Evolutionary conservation across 805 yeast species (phyloP).

Genomic region (Candida takata): DNA sequence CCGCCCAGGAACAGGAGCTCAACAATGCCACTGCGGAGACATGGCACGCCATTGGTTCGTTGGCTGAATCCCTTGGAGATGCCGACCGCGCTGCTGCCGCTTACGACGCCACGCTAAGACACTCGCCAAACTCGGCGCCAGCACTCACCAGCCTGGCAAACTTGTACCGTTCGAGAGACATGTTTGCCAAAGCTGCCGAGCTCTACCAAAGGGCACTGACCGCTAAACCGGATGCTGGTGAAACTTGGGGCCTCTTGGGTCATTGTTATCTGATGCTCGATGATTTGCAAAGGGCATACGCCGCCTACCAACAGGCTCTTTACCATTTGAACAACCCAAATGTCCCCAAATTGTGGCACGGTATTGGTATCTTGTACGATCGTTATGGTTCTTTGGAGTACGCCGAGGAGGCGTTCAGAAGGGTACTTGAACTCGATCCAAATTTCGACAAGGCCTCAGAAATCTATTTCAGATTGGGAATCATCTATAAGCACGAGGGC

Average conservation of each 20-base stretch:
- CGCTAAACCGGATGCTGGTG: constrained; percentile 82
- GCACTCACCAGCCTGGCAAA: constrained; percentile 84
- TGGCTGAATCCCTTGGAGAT: constrained; percentile 86
- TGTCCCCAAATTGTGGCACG: constrained; percentile 97
- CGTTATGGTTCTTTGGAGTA: constrained; percentile 93
- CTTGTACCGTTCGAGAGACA: constrained; percentile 80
- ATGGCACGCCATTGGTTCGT: constrained; percentile 83
- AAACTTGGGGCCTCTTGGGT: constrained; percentile 94
- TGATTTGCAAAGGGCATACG: constrained; percentile 90
- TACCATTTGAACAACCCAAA: constrained; percentile 87
- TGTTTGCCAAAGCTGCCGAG: constrained; percentile 91
- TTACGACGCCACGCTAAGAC: constrained; percentile 80
- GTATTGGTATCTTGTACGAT: constrained; percentile 94
- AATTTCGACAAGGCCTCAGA: constrained; percentile 94
- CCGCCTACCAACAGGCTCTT: constrained; percentile 94
- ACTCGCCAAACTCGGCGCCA: constrained; percentile 78
- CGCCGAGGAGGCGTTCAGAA: constrained; percentile 97
- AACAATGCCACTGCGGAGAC: constrained; percentile 64
- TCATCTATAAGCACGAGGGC: constrained; percentile 91
- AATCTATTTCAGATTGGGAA: constrained; percentile 92
- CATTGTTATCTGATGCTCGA: constrained; percentile 97
- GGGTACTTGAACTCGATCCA: constrained; percentile 93
- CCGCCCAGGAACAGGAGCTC: constrained; percentile 26
- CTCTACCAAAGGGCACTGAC: constrained; percentile 81
- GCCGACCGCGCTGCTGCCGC: constrained; percentile 84